Conservation (phyloP, 1,139 yeast genomes). For the Suzukiozyma palmioleophila region DNA sequence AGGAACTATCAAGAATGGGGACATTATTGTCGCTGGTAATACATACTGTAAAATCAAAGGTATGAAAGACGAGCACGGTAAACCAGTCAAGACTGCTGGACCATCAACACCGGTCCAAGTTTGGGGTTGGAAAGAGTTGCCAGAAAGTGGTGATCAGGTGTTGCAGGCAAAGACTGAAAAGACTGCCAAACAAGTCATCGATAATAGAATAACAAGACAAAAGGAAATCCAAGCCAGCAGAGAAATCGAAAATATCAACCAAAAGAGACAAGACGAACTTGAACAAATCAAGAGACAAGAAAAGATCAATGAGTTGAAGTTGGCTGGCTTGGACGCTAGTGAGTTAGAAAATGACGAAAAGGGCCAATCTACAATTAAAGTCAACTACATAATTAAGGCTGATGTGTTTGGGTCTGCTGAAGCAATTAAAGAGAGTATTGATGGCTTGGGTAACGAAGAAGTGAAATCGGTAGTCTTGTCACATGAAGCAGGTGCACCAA, state of each 20-base stretch:
- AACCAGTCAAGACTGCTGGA: slow-evolving; percentile 57
- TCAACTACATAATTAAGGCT: slow-evolving; percentile 73
- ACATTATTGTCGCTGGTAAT: slow-evolving; percentile 74
- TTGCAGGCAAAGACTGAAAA: slow-evolving; percentile 73
- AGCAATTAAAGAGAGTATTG: slow-evolving; percentile 67
- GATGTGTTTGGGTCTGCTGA: slow-evolving; percentile 79
- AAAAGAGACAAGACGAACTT: slow-evolving; percentile 44
- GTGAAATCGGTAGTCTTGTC: slow-evolving; percentile 65
- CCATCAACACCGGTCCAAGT: slow-evolving; percentile 93
- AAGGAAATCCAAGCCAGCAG: slow-evolving; percentile 58
- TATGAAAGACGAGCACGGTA: slow-evolving; percentile 75
- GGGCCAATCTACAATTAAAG: slow-evolving; percentile 21
- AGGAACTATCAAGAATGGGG: slow-evolving; percentile 72
- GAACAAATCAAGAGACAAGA: slow-evolving; percentile 48
- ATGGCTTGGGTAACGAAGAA: slow-evolving; percentile 80
- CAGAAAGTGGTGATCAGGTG: slow-evolving; percentile 86
- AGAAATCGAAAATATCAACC: slow-evolving; percentile 70
- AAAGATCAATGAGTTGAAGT: slow-evolving; percentile 49
- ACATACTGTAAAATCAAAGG: slow-evolving; percentile 84
- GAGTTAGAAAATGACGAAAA: slow-evolving; percentile 22
- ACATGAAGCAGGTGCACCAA: slow-evolving; percentile 81
- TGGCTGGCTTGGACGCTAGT: slow-evolving; percentile 51
- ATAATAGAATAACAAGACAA: slow-evolving; percentile 54
- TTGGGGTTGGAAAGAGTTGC: slow-evolving; percentile 92
- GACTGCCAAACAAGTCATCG: slow-evolving; percentile 69